Evolutionary conservation across 2,329 filamentous ascomycete species (phyloP), one percentile per base, ranked within the genome.

Genomic region (Sodiomyces alkalinus): DNA sequence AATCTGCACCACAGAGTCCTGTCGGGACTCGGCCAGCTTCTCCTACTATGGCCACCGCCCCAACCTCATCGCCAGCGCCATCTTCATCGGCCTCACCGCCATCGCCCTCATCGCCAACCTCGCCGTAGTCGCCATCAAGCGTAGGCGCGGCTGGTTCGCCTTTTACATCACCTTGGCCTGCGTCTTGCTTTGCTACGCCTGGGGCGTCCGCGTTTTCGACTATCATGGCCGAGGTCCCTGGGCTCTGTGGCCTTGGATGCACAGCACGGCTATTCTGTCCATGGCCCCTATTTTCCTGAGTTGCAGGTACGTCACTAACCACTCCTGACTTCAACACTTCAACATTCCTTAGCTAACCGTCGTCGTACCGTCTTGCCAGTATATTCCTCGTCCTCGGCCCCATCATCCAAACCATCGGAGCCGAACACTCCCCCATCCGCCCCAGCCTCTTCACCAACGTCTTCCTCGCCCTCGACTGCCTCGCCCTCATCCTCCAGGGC

Each of bases 261-360:
- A 37, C 13, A 38, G 39, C 20, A 44, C 35, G 17, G 23, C 39
- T 2, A 39, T 43, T 9, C 33, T 47, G 16, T 42, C 43, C 8
- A 30, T 48, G 8, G 45, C 47, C 2, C 45, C 48, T 2, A 38
- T 41, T 0, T 45, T 46, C 16, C 22, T 50, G 17, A 44, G 46
- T 4, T n/a, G n/a, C n/a, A n/a, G n/a, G n/a, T n/a, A n/a, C n/a
- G n/a, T n/a, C n/a, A n/a, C n/a, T n/a, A n/a, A n/a, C n/a, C n/a
- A n/a, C n/a, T n/a, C n/a, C n/a, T n/a, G n/a, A n/a, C n/a, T n/a
- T n/a, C n/a, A n/a, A n/a, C n/a, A n/a, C n/a, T n/a, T n/a, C n/a
- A n/a, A n/a, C n/a, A n/a, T n/a, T n/a, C n/a, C n/a, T n/a, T n/a
- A n/a, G n/a, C n/a, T n/a, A n/a, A n/a, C n/a, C n/a, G n/a, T n/a